A percentile compares a stretch with the other conserved stretches of the same genome.
Evolutionary conservation across 202 grass and related monocot genomes (phyloP).

Genomic region (Carex sylvatica): DNA sequence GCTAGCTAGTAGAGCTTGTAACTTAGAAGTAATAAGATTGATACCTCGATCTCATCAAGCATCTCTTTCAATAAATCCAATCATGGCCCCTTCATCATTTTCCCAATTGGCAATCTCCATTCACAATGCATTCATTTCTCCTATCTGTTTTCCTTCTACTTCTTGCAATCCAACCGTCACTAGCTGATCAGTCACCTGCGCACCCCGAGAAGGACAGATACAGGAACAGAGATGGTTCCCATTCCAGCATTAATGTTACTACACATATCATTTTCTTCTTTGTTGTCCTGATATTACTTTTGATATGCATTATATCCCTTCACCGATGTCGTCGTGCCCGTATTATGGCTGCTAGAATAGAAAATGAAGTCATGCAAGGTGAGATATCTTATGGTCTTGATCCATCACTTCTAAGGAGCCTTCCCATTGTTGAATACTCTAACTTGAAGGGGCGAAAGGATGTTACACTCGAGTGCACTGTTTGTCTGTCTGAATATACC

Average conservation of each 20-base stretch:
- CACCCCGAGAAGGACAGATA: not conserved
- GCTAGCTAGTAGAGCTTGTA: not conserved
- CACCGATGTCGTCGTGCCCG: not conserved
- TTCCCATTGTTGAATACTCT: not conserved
- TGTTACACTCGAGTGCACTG: constrained; percentile 43
- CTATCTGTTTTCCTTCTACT: not conserved
- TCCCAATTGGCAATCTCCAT: not conserved
- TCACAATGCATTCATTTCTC: not conserved
- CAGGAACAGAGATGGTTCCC: not conserved
- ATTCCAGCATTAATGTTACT: not conserved
- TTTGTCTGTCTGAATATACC: constrained; percentile 65
- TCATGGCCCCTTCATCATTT: not conserved
- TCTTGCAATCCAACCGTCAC: not conserved
- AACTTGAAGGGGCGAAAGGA: not conserved
- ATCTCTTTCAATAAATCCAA: constrained; percentile 4
- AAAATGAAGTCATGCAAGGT: not conserved
- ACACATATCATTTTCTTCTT: constrained; percentile 1
- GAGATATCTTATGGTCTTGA: constrained; percentile 13
- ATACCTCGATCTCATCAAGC: not conserved
- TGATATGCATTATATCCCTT: not conserved
- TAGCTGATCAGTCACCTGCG: not conserved
- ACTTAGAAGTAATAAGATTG: not conserved
- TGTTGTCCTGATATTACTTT: not conserved
- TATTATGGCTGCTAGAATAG: not conserved
- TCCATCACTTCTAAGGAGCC: not conserved